Percentiles rank a stretch among this genome's conserved stretches.
These are phyloP conservation scores for Pythium vanterpoolii DNA, from an alignment of 352 stramenopile genomes.

Conservation along the genomic window DNA sequence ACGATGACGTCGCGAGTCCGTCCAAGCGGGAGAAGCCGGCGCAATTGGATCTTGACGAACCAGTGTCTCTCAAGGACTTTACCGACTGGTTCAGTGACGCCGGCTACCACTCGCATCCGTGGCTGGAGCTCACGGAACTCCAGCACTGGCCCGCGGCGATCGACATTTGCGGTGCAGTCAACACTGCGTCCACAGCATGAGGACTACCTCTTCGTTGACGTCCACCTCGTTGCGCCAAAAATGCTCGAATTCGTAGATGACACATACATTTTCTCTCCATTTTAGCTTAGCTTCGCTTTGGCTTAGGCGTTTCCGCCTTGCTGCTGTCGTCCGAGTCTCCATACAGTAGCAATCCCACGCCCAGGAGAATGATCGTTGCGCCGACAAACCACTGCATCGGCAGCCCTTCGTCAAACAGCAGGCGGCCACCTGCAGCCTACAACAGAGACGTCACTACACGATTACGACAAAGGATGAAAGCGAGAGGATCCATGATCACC, in stretches of 20 bases:
- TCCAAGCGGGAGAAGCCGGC: conserved; percentile 1
- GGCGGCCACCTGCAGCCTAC: conserved; percentile 44
- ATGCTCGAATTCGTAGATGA: not conserved
- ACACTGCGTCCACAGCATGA: not conserved
- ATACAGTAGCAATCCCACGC: conserved; percentile 65
- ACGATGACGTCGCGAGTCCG: conserved; percentile 24
- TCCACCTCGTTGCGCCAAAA: not conserved
- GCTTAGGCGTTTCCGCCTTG: conserved; percentile 1
- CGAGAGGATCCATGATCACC: conserved; percentile 20
- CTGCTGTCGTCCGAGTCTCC: conserved; percentile 34
- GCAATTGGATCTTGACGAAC: conserved; percentile 32
- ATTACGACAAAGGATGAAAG: not conserved
- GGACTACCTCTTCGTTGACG: conserved; percentile 6
- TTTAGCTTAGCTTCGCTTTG: conserved; percentile 28
- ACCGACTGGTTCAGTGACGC: conserved; percentile 71
- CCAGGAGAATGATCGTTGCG: conserved; percentile 64
- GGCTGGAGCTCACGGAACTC: conserved; percentile 77
- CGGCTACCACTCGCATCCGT: conserved; percentile 64
- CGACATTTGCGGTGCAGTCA: conserved; percentile 45
- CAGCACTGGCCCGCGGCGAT: conserved; percentile 75
- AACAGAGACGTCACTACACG: not conserved
- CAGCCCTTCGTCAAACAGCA: conserved; percentile 73
- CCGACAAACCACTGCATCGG: conserved; percentile 73
- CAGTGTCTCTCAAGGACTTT: conserved; percentile 63
- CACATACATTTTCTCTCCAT: not conserved